Base-by-base conservation (phyloP, 73 alveolate species). In the Symbiodinium pilosum region DNA sequence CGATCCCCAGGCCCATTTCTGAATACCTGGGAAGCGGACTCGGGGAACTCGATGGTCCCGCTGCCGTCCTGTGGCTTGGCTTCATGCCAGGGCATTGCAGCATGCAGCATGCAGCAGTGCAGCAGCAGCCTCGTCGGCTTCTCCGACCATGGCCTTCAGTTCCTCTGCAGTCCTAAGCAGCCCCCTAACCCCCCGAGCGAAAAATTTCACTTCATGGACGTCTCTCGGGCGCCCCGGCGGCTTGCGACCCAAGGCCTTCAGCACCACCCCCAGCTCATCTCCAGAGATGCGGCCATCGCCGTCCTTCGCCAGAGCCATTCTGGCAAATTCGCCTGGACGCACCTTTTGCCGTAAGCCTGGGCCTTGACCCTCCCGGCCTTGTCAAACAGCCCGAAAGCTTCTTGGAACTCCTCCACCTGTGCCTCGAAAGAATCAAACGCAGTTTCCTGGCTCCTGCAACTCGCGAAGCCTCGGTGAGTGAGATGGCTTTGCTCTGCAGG, bases 31-130 rank as follows among this genome's bases (percentile, higher is more conserved):
- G 94, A 6, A 41, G 41, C 85, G 43, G 39, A 64, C 99, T 99
- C 99, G 69, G 99, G 99, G 99, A 99, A 99, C 99, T 99, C 99
- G 34, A 99, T 99, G 51, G 99, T 99, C 56, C 99, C 99, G 38
- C 99, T 87, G 75, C 99, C 99, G 94, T 99, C 99, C 99, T 95
- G 30, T 24, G 39, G 12, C 30, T 7, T 12, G n/a, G n/a, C n/a
- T n/a, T n/a, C n/a, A n/a, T n/a, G n/a, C n/a, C n/a, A n/a, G n/a
- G n/a, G n/a, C n/a, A n/a, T n/a, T n/a, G n/a, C n/a, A n/a, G n/a
- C n/a, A n/a, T n/a, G n/a, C n/a, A n/a, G n/a, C n/a, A n/a, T n/a
- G n/a, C n/a, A n/a, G n/a, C n/a, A n/a, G n/a, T n/a, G n/a, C n/a
- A n/a, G n/a, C n/a, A n/a, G n/a, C n/a, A n/a, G n/a, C 94, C 94